Evolutionary conservation across 495 filamentous ascomycete genomes (phyloP).

Genomic region (Aspergillus conjunctus): DNA sequence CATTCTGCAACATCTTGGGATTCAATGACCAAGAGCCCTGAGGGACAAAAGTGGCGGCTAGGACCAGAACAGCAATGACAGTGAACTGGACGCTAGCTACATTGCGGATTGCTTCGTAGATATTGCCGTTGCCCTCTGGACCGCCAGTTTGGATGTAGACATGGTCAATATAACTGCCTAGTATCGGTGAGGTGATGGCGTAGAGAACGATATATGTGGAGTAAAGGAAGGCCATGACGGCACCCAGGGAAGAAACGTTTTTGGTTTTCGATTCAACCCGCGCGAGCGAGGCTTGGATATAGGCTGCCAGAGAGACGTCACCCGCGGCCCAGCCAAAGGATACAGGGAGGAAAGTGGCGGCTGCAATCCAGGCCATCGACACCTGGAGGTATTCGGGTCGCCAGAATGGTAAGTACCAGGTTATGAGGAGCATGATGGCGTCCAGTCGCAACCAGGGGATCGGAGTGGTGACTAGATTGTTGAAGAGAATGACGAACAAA

Average conservation of each 20-base stretch:
- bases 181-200: constrained; percentile 41
- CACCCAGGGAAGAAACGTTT: constrained; percentile 47
- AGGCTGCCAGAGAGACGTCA: constrained; percentile 47
- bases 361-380: constrained; percentile 42
- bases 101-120: constrained; percentile 29
- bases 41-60: constrained; percentile 43
- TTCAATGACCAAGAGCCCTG: constrained; percentile 35
- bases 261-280: constrained; percentile 36
- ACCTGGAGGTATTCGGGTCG: constrained; percentile 27
- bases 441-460: constrained; percentile 49
- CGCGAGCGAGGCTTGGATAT: constrained; percentile 46
- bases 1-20: constrained; percentile 39
- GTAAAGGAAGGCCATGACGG: constrained; percentile 52
- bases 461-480: constrained; percentile 42
- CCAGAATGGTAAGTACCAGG: constrained; percentile 44
- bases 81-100: constrained; percentile 47
- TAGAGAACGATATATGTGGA: constrained; percentile 48
- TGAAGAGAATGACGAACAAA: constrained; percentile 44
- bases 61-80: constrained; percentile 34
- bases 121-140: constrained; percentile 21
- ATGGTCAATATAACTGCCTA: constrained; percentile 45
- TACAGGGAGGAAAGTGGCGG: constrained; percentile 45
- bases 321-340: constrained; percentile 52
- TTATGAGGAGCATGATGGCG: constrained; percentile 32
- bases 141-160: constrained; percentile 34